These are phyloP conservation scores for Spinellus fusiger DNA, from an alignment of 192 early-diverging fungal genomes.

Conservation along the genomic window DNA sequence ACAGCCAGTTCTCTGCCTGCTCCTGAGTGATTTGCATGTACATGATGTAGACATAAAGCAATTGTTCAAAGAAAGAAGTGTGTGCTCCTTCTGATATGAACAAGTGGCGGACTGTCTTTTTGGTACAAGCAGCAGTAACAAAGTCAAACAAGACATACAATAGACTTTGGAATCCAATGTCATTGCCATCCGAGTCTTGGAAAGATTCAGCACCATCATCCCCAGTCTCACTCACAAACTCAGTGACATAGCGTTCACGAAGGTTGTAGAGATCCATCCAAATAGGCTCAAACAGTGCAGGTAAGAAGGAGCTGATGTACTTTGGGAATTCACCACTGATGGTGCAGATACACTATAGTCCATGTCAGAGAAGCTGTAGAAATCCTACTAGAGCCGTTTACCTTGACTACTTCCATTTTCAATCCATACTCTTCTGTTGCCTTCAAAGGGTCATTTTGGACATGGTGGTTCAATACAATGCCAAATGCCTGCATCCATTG, in stretches of 20 bases:
- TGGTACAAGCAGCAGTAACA: slow-evolving; percentile 48
- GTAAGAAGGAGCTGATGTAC: slow-evolving; percentile 41
- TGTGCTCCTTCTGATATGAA: slow-evolving; percentile 39
- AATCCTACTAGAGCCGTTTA: slow-evolving; percentile 14
- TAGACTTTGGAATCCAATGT: slow-evolving; percentile 57
- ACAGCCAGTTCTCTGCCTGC: slow-evolving; percentile 71
- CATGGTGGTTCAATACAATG: slow-evolving; percentile 46
- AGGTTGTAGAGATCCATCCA: slow-evolving; percentile 64
- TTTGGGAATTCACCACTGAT: slow-evolving; percentile 62
- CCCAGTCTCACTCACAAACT: slow-evolving; percentile 38
- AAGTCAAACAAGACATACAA: slow-evolving; percentile 68
- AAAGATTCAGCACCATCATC: slow-evolving; percentile 34
- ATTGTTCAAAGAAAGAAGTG: slow-evolving; percentile 45
- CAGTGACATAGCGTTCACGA: slow-evolving; percentile 46
- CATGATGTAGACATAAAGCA: slow-evolving; percentile 52
- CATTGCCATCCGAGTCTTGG: slow-evolving; percentile 70
- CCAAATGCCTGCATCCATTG: slow-evolving; percentile 75
- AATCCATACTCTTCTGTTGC: slow-evolving; percentile 52
- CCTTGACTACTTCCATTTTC: slow-evolving; percentile 70
- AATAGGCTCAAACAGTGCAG: slow-evolving; percentile 54
- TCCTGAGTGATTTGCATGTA: slow-evolving; percentile 83
- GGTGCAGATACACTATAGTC: slow-evolving; percentile 48
- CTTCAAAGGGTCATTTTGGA: slow-evolving; percentile 40
- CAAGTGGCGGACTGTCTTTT: slow-evolving; percentile 44
- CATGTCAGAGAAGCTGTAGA: neutral